Conservation (phyloP, 2,329 filamentous ascomycete genomes). For the Fonsecaea pugnacius region DNA sequence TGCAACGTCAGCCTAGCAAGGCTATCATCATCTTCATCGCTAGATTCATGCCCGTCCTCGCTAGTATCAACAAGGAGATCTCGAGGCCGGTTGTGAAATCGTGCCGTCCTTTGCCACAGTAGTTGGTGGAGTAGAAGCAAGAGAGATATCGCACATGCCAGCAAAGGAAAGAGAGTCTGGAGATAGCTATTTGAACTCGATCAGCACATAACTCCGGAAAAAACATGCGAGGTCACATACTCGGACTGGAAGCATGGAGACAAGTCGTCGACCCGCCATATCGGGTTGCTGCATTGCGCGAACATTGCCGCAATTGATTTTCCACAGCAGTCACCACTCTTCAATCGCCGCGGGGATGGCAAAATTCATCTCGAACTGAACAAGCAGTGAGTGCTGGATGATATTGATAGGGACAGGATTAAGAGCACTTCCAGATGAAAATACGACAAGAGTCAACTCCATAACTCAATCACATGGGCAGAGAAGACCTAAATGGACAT, state of each 20-base stretch:
- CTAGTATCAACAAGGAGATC: constrained; percentile 52
- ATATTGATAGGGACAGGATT: constrained; percentile 7
- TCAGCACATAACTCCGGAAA: constrained; percentile 8
- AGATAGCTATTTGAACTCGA: constrained; percentile 64
- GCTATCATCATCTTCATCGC: constrained; percentile 57
- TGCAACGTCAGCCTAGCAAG: constrained; percentile 57
- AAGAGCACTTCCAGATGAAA: constrained; percentile 1
- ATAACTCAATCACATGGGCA: neutral
- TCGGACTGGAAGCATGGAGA: constrained; percentile 64
- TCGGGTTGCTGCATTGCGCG: constrained; percentile 60
- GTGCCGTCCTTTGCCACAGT: constrained; percentile 11
- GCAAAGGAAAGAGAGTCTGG: constrained; percentile 76
- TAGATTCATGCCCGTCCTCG: constrained; percentile 63
- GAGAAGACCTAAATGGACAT: neutral
- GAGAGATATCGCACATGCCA: constrained; percentile 71
- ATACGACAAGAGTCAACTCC: neutral
- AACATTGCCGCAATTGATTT: constrained; percentile 51
- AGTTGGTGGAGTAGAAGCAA: constrained; percentile 42
- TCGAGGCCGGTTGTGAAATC: constrained; percentile 28
- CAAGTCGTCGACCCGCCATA: constrained; percentile 67
- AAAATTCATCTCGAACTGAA: constrained; percentile 20
- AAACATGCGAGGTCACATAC: constrained; percentile 43
- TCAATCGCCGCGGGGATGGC: constrained; percentile 17
- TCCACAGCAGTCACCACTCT: constrained; percentile 25
- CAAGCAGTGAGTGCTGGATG: neutral